A percentile compares a stretch with the other conserved stretches of the same genome.
phyloP scores from a whole-genome alignment of 2,329 filamentous ascomycete genomes.

The Beauveria medogensis region DNA sequence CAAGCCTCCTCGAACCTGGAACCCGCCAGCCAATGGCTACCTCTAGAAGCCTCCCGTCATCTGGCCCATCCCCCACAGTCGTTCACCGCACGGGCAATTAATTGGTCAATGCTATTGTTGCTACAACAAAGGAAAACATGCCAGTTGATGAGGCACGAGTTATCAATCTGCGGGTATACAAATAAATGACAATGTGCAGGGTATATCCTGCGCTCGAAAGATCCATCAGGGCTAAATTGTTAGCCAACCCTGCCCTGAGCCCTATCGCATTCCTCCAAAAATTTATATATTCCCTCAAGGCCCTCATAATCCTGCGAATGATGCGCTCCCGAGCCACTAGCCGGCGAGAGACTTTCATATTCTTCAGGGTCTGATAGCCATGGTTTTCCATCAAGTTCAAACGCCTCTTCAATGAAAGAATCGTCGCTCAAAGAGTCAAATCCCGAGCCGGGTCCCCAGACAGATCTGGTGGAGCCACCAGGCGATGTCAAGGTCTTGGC shows the following conservation, averaged over 20 bases:
- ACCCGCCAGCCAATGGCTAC: neutral
- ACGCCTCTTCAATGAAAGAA: constrained; percentile 30
- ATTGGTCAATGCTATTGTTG: neutral
- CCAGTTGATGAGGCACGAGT: neutral
- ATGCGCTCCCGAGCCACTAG: constrained; percentile 35
- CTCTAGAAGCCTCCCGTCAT: neutral
- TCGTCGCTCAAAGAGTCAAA: constrained; percentile 28
- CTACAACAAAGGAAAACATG: neutral
- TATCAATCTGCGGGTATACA: constrained; percentile 11
- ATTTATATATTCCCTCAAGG: constrained; percentile 49
- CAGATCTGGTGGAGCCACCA: constrained; percentile 39
- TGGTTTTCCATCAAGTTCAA: constrained; percentile 36
- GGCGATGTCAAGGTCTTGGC: constrained; percentile 35
- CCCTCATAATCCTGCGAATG: constrained; percentile 45
- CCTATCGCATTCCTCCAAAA: constrained; percentile 50
- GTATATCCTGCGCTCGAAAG: neutral
- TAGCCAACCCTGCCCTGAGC: constrained; percentile 26
- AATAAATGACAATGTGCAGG: constrained; percentile 14
- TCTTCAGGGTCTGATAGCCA: constrained; percentile 42
- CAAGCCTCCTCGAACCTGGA: constrained; percentile 16
- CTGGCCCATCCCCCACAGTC: neutral
- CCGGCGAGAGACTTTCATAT: constrained; percentile 44
- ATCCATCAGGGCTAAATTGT: constrained; percentile 8
- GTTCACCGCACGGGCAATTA: neutral
- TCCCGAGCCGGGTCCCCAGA: constrained; percentile 33